Evolutionary conservation across 371 early-diverging fungal genomes (phyloP).

Genomic region (Circinella umbellata): DNA sequence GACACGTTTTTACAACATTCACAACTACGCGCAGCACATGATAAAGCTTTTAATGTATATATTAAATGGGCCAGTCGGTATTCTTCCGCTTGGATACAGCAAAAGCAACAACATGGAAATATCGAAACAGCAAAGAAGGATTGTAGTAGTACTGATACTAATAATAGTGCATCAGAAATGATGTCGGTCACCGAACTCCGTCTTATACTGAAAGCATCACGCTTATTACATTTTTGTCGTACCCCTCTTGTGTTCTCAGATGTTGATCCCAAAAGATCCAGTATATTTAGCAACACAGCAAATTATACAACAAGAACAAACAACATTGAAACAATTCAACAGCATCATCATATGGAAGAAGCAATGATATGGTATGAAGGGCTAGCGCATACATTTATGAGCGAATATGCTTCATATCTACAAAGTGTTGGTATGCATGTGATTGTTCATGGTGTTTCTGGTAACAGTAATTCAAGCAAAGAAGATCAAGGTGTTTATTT

Average conservation of each 20-base stretch:
- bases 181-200: conserved; percentile 60
- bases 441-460: conserved; percentile 45
- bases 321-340: neutral
- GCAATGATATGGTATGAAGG: conserved; percentile 60
- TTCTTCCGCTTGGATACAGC: conserved; percentile 10
- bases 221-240: conserved; percentile 69
- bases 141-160: conserved; percentile 15
- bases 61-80: conserved; percentile 70
- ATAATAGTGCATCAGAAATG: conserved; percentile 43
- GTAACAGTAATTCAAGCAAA: conserved; percentile 28
- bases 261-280: conserved; percentile 11
- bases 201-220: conserved; percentile 64
- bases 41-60: conserved; percentile 68
- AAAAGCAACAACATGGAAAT: too few relatives aligned
- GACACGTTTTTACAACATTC: conserved; percentile 57
- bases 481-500: conserved; percentile 33
- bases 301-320: too few relatives aligned
- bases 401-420: conserved; percentile 73
- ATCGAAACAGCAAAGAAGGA: too few relatives aligned
- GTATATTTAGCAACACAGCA: conserved; percentile 1
- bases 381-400: conserved; percentile 62
- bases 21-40: conserved; percentile 63
- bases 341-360: conserved; percentile 18
- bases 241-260: conserved; percentile 66
- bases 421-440: conserved; percentile 72